Evolutionary conservation across 2,329 filamentous ascomycete species (phyloP).

Genomic region (Aureobasidium sp.): DNA sequence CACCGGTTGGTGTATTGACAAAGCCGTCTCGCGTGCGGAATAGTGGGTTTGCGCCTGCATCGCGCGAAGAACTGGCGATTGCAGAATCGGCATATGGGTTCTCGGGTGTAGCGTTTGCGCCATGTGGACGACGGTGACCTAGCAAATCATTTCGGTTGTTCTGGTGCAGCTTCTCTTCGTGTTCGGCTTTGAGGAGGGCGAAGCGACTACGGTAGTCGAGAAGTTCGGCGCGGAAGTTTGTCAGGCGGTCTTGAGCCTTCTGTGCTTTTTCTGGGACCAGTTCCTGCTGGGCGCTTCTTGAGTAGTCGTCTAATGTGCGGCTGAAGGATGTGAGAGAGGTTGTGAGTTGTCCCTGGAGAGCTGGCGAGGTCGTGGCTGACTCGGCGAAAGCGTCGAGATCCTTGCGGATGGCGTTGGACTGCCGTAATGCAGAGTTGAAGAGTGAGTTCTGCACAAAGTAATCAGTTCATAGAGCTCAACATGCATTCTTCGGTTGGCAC

Average conservation of each 20-base stretch:
- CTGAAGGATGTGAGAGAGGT: constrained; percentile 73
- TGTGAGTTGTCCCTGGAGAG: constrained; percentile 66
- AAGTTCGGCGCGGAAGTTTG: constrained; percentile 77
- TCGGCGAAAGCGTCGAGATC: constrained; percentile 65
- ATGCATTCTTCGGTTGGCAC: neutral
- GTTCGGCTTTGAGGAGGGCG: constrained; percentile 64
- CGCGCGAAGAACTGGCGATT: constrained; percentile 21
- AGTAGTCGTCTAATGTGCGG: constrained; percentile 89
- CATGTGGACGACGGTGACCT: constrained; percentile 66
- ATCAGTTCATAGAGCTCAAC: neutral
- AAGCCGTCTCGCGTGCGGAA: constrained; percentile 28
- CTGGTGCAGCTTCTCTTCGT: constrained; percentile 51
- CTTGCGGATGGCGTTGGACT: constrained; percentile 69
- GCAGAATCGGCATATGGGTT: constrained; percentile 73
- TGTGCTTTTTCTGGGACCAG: constrained; percentile 85
- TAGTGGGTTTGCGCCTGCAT: constrained; percentile 25
- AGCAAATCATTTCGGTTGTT: constrained; percentile 67
- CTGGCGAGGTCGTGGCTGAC: constrained; percentile 48
- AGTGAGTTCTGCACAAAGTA: constrained; percentile 34
- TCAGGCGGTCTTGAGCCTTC: constrained; percentile 77
- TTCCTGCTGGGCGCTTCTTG: constrained; percentile 75
- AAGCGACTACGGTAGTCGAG: constrained; percentile 71
- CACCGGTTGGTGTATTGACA: constrained; percentile 9
- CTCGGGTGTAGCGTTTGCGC: constrained; percentile 65
- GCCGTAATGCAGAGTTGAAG: constrained; percentile 79